Base-by-base conservation (phyloP, 2,329 filamentous ascomycete species). In the Phialophora tarda region DNA sequence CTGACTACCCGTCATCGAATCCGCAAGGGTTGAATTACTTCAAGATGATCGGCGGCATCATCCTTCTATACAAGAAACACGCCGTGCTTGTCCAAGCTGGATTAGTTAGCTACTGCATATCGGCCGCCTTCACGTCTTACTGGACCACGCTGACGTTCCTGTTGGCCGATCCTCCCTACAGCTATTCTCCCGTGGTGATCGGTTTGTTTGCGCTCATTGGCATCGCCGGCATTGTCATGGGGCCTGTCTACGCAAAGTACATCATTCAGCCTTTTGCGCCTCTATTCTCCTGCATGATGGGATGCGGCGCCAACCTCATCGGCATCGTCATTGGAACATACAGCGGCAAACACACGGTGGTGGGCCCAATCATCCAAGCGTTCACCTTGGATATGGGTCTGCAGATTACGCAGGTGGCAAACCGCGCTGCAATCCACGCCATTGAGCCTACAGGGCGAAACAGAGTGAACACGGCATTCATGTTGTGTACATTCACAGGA, bases 81-180 rank as follows among this genome's bases (percentile, higher is more conserved):
- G 89, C 91, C 0, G 78, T 91, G 0, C 83, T 95, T 0, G 83
- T 90, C 0, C 91, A 94, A 75, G 85, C 88, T 0, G 89, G 88
- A 55, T 75, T 92, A 1, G 84, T 92, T 28, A 83, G 85, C 0
- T 89, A 92, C 73, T 83, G 88, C 69, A 83, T 82, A 4, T 83
- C 83, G 6, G 82, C 84, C 0, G 86, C 85, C 1, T 91, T 91
- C 75, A 91, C 88, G 1, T 81, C 77, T 32, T 89, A 88, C 80
- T 91, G 89, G 89, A 91, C 89, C 0, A 94, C 91, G 0, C 77
- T 95, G 44, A 94, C 91, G 0, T 96, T 96, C 74, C 82, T 95
- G 4, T 85, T 96, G 21, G 86, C 90, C 0, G 88, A 85, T 0
- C 78, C 84, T 1, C 91, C 91, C 0, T 96, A 92, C 74, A 77